Evolutionary conservation across 2,329 filamentous ascomycete species (phyloP).

Genomic region (Nothomitra cinnamomea): DNA sequence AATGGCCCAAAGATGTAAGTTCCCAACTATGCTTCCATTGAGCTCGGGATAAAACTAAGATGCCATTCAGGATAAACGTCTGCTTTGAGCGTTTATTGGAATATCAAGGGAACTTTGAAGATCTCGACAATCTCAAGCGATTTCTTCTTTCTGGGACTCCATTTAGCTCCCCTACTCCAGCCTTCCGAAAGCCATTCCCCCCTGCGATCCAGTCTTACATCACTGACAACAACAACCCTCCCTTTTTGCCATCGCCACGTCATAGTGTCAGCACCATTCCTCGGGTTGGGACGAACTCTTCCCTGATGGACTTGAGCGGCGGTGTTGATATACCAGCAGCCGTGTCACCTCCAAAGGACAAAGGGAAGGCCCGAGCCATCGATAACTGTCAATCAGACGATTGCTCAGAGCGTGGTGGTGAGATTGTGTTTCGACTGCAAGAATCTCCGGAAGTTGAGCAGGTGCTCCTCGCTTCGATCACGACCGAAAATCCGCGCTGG

Average conservation of each 20-base stretch:
- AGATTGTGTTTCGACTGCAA: background rate
- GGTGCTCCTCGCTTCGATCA: background rate
- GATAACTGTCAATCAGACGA: background rate
- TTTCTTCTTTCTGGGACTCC: background rate
- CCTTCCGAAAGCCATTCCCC: background rate
- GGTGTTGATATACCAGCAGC: background rate
- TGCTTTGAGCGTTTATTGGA: background rate
- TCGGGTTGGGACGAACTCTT: background rate
- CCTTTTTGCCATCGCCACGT: no score
- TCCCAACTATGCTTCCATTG: background rate
- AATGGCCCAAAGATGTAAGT: background rate
- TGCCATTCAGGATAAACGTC: background rate
- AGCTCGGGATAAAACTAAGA: background rate
- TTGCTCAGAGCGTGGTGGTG: background rate
- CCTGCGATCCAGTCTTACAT: background rate
- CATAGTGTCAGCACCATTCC: background rate
- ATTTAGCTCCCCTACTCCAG: background rate
- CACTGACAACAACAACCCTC: background rate
- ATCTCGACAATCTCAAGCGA: background rate
- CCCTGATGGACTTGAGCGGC: background rate
- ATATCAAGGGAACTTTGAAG: background rate
- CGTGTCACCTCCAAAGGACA: background rate
- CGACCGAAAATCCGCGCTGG: background rate
- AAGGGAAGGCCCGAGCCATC: background rate
- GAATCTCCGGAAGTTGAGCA: background rate